phyloP scores from a whole-genome alignment of 2,329 filamentous ascomycete genomes.

The Dactylellina parvicollis region DNA sequence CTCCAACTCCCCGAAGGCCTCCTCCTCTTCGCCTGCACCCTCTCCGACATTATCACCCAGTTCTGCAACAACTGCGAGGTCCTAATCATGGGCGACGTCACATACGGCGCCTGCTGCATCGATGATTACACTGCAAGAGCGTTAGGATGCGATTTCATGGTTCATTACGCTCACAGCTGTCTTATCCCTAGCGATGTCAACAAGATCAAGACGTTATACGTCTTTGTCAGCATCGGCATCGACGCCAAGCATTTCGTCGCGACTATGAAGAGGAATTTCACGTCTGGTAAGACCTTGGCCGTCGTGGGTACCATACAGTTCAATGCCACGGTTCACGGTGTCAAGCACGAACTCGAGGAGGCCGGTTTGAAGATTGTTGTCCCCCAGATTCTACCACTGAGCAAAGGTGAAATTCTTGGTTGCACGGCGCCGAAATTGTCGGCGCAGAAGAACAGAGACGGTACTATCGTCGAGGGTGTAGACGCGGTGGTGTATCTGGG shows the following conservation, averaged over 20 bases:
- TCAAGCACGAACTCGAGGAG: conserved; percentile 80
- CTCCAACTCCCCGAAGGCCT: conserved; percentile 98
- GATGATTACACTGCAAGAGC: conserved; percentile 97
- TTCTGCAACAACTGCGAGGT: conserved; percentile 96
- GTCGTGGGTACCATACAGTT: conserved; percentile 98
- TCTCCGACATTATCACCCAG: conserved; percentile 92
- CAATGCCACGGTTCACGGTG: conserved; percentile 93
- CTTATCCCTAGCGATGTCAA: conserved; percentile 96
- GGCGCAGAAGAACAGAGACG: conserved; percentile 65
- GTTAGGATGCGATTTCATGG: conserved; percentile 89
- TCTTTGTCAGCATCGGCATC: conserved; percentile 98
- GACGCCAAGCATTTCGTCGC: conserved; percentile 87
- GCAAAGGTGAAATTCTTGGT: conserved; percentile 95
- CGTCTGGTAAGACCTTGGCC: conserved; percentile 83
- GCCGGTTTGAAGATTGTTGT: conserved; percentile 77
- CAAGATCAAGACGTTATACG: conserved; percentile 95
- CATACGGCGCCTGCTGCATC: conserved; percentile 97
- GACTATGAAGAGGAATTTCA: conserved; percentile 88
- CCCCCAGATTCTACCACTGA: conserved; percentile 90
- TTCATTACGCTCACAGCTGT: conserved; percentile 97
- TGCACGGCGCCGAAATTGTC: conserved; percentile 84
- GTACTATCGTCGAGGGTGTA: conserved; percentile 65
- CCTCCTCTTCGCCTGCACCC: conserved; percentile 93
- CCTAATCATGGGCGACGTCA: conserved; percentile 98
- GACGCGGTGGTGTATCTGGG: conserved; percentile 89